Evolutionary conservation across 139 green algal genomes (phyloP).

Genomic region (Spirogloea muscicola): DNA sequence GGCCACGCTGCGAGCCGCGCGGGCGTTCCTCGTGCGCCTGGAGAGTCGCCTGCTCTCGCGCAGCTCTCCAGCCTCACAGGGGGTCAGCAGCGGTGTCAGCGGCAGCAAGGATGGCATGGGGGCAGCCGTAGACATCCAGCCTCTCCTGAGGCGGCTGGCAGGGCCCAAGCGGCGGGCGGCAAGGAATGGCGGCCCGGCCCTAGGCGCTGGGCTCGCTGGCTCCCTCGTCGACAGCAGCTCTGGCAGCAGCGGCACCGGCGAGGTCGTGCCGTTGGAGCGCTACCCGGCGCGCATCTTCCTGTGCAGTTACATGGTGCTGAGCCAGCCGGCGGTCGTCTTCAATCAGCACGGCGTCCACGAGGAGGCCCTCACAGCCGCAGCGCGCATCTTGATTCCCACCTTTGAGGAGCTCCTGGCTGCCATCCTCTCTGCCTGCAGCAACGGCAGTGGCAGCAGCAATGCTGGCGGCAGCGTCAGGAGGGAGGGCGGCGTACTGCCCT

Average conservation of each 20-base stretch:
- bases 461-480: too few species aligned
- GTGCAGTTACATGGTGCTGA: slow-evolving; percentile 80
- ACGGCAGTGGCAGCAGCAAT: neutral
- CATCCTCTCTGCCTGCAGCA: slow-evolving; percentile 6
- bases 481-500: too few species aligned
- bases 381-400: slow-evolving; percentile 55
- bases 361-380: slow-evolving; percentile 50
- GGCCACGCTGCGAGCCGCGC: neutral
- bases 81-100: too few species aligned
- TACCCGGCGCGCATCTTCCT: slow-evolving; percentile 83
- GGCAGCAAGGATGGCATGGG: too few species aligned
- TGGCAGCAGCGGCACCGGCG: too few species aligned
- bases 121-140: too few species aligned
- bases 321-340: slow-evolving; percentile 71
- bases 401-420: slow-evolving; percentile 68
- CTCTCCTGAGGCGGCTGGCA: too few species aligned
- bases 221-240: too few species aligned
- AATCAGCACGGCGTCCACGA: slow-evolving; percentile 57
- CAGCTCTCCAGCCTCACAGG: too few species aligned
- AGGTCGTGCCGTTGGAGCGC: slow-evolving; percentile 47
- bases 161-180: too few species aligned
- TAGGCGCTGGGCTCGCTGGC: too few species aligned
- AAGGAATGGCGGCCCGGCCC: too few species aligned
- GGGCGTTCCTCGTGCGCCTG: slow-evolving; percentile 10
- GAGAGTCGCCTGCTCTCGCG: slow-evolving; percentile 11